phyloP scores from a whole-genome alignment of 148 eudicot species.

The Rhododendron henanense region DNA sequence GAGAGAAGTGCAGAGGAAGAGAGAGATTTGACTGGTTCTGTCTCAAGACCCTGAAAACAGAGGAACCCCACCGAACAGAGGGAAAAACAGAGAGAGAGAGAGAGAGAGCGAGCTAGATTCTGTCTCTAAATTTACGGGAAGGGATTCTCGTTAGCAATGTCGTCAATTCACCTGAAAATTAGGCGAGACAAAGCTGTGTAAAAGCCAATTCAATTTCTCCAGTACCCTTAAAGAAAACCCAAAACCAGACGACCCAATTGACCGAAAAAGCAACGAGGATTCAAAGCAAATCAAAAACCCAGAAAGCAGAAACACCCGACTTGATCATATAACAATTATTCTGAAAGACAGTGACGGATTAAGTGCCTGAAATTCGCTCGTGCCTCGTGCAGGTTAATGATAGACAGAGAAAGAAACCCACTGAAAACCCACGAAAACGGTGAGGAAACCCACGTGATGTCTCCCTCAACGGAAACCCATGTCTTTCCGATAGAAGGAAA shows the following conservation, averaged over 20 bases:
- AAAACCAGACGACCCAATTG: background rate
- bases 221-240: background rate
- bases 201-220: background rate
- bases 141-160: background rate
- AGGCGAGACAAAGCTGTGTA: background rate
- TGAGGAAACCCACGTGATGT: background rate
- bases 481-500: background rate
- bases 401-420: conserved; percentile 1
- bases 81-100: conserved; percentile 10
- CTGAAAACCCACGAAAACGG: background rate
- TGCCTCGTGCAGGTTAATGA: background rate
- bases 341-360: background rate
- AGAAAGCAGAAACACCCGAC: background rate
- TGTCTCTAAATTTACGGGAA: background rate
- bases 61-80: conserved; percentile 1
- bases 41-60: conserved; percentile 25
- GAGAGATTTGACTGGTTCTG: conserved; percentile 18
- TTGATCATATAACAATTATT: background rate
- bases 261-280: background rate
- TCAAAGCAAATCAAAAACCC: background rate
- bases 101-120: conserved; percentile 1
- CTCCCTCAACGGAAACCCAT: conserved; percentile 10
- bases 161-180: conserved; percentile 4
- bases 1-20: background rate
- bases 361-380: background rate